Conservation (phyloP, 805 yeast genomes). For the Scheffersomyces amazonensis region DNA sequence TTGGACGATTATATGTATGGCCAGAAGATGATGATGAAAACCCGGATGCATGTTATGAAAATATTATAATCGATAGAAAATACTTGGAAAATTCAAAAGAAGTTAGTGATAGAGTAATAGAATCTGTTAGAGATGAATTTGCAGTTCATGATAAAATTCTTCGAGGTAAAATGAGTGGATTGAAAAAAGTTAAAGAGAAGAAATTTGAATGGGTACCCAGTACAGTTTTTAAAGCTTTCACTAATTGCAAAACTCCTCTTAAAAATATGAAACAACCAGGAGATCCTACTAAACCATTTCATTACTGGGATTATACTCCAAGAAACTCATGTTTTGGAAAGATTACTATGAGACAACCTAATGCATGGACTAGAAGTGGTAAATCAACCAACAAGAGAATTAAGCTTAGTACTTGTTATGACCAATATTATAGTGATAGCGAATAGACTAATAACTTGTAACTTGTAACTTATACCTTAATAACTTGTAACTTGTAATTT, state of each 20-base stretch:
- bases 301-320: constrained; percentile 26
- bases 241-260: constrained; percentile 23
- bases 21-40: neutral
- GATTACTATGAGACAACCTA: constrained; percentile 35
- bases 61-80: neutral
- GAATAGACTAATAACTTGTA: no score
- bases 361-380: constrained; percentile 35
- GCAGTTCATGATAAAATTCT: constrained; percentile 6
- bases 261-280: neutral
- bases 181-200: constrained; percentile 1
- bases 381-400: constrained; percentile 9
- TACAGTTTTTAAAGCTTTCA: constrained; percentile 30
- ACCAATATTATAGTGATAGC: no score
- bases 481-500: no score
- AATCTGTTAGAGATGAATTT: constrained; percentile 13
- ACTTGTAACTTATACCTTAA: no score
- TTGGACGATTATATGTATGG: neutral
- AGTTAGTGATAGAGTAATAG: constrained; percentile 5
- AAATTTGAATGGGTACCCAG: constrained; percentile 27
- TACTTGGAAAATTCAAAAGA: neutral
- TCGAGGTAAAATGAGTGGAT: neutral
- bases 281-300: neutral
- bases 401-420: no score
- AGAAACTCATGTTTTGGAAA: constrained; percentile 34
- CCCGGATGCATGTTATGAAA: no score